A percentile compares a stretch with the other conserved stretches of the same genome.
These are phyloP conservation scores for Tylopilus sp. DNA, from an alignment of 768 basidiomycete genomes.

Conservation along the genomic window DNA sequence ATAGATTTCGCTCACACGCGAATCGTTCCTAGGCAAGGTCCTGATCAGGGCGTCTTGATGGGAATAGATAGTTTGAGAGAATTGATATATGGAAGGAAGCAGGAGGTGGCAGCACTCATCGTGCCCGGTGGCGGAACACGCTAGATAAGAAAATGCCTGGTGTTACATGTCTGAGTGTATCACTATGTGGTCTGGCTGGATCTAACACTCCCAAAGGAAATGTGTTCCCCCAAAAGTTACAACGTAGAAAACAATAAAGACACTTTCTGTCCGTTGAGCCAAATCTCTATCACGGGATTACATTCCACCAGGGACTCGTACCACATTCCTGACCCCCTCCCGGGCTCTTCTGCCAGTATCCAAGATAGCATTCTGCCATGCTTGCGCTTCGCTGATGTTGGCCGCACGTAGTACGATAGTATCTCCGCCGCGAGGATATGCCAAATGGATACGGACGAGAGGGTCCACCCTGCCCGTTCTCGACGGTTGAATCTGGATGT, in stretches of 20 bases:
- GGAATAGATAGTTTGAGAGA: slow-evolving; percentile 67
- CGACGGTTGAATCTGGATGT: slow-evolving; percentile 57
- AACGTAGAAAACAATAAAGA: slow-evolving; percentile 5
- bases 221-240: background rate
- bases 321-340: slow-evolving; percentile 7
- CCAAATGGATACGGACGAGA: slow-evolving; percentile 61
- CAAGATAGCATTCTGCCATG: slow-evolving; percentile 45
- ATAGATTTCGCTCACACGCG: slow-evolving; percentile 96
- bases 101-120: slow-evolving; percentile 33
- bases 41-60: slow-evolving; percentile 71
- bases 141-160: background rate
- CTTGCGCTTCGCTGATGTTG: slow-evolving; percentile 56
- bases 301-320: background rate
- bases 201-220: background rate
- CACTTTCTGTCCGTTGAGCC: slow-evolving; percentile 36
- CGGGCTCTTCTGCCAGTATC: slow-evolving; percentile 10
- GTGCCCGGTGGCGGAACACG: background rate
- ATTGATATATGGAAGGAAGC: slow-evolving; percentile 58
- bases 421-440: slow-evolving; percentile 75
- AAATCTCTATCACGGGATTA: background rate
- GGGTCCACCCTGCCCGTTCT: slow-evolving; percentile 57
- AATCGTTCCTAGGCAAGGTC: slow-evolving; percentile 63
- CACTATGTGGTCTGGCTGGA: background rate
- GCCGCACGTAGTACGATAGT: slow-evolving; percentile 56
- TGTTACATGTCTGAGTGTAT: too few species aligned